Evolutionary conservation across 2,329 filamentous ascomycete genomes (phyloP), one percentile per base, ranked within the genome.

Genomic region (Colletotrichum incanum): DNA sequence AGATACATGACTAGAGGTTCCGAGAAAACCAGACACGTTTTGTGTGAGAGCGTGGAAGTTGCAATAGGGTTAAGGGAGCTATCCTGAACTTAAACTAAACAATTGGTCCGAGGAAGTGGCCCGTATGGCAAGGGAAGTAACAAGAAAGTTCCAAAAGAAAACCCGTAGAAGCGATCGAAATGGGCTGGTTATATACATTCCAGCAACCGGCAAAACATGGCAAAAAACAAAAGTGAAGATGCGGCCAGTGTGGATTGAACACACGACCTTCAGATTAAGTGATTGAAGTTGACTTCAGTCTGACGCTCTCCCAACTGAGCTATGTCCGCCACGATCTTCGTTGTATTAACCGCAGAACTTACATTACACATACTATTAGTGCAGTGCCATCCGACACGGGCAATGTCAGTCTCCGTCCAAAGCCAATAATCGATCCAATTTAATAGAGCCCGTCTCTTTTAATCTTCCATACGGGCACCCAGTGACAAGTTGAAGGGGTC

Each of bases 291-390:
- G 1, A 50, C 69, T 72, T 72, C 69, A 72, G 69, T 72, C 69
- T 72, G 69, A 72, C 69, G 69, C 69, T 72, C 69, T 72, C 69
- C 69, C 69, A 72, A 72, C 69, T 72, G 69, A 72, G 69, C 69
- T 72, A 72, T 72, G 69, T 72, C 65, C 69, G 69, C 69, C 69
- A 64, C 65, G 20, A 49, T 61, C 59, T 49, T 49, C 59, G 20
- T 9, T 61, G 28, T 0, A 12, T 9, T 9, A 3, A 6, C 5
- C 2, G 2, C 14, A 14, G 6, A 1, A n/a, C 7, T 7, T 1
- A 20, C 2, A 37, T 5, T 3, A 2, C 7, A 55, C 37, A 18
- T n/a, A 55, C 11, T 1, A 14, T 20, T 11, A 34, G 3, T 3
- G 4, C 6, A 1, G 28, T 31, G 3, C 0, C 1, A 0, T 5